Evolutionary conservation across 2,329 filamentous ascomycete species (phyloP).

Genomic region (Penicillium sp.): DNA sequence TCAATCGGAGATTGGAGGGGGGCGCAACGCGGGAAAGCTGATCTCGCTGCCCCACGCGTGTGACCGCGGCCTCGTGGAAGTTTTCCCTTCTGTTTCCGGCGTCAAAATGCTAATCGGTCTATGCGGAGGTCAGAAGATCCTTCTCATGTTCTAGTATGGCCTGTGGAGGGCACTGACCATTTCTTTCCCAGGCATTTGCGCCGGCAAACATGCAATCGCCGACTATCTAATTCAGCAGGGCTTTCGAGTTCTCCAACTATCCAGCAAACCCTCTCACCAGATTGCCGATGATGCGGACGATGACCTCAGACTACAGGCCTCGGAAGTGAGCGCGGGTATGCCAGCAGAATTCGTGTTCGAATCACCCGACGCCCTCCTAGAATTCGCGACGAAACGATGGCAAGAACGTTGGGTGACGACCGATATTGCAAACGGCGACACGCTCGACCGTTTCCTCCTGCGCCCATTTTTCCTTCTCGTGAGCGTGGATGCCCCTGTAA

Average conservation of each 20-base stretch:
- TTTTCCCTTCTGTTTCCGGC: not conserved
- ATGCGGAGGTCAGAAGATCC: conserved; percentile 45
- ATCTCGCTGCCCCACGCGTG: not conserved
- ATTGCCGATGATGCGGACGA: conserved; percentile 26
- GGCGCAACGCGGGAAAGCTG: not conserved
- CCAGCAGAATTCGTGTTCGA: conserved; percentile 50
- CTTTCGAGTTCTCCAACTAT: conserved; percentile 71
- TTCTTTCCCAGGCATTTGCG: conserved; percentile 69
- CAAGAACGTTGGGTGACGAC: conserved; percentile 80
- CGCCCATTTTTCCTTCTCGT: conserved; percentile 92
- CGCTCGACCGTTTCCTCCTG: conserved; percentile 71
- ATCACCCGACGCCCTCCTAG: conserved; percentile 66
- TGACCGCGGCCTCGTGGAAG: conserved; percentile 5
- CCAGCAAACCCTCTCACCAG: conserved; percentile 24
- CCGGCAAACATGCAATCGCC: conserved; percentile 87
- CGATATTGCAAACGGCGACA: conserved; percentile 69
- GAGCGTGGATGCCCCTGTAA: conserved; percentile 86
- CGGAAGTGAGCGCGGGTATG: conserved; percentile 18
- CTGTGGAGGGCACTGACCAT: conserved; percentile 13
- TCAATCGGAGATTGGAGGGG: not conserved
- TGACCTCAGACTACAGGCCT: conserved; percentile 28
- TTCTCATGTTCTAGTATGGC: not conserved
- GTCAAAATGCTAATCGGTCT: conserved; percentile 51
- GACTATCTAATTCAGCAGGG: conserved; percentile 80
- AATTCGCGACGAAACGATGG: conserved; percentile 85